Percentiles rank a stretch among this genome's conserved stretches.
Conservation (phyloP, 805 yeast genomes). For the Monosporozyma siamensis region DNA sequence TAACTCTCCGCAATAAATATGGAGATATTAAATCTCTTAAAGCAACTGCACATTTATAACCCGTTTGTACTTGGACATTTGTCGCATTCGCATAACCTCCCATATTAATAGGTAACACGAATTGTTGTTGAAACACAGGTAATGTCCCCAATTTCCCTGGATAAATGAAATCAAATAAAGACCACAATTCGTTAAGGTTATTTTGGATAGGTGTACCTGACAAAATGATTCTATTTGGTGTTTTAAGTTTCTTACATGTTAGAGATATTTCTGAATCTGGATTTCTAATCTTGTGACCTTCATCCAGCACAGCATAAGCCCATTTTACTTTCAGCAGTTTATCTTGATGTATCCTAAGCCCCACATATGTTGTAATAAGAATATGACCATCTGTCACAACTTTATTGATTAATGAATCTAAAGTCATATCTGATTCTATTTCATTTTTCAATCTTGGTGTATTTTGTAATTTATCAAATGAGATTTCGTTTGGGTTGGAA, state of each 20-base stretch:
- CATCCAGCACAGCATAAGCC: conserved; percentile 90
- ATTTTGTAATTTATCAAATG: conserved; percentile 33
- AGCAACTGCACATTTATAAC: conserved; percentile 90
- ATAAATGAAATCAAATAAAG: conserved; percentile 85
- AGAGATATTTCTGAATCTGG: conserved; percentile 86
- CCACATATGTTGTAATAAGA: conserved; percentile 84
- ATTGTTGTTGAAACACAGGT: conserved; percentile 89
- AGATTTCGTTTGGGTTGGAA: conserved; percentile 32
- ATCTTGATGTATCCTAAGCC: conserved; percentile 59
- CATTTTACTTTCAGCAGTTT: conserved; percentile 58
- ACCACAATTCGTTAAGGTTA: conserved; percentile 87
- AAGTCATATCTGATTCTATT: conserved; percentile 22
- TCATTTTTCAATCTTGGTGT: conserved; percentile 23
- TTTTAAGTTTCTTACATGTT: conserved; percentile 72
- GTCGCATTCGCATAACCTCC: conserved; percentile 99
- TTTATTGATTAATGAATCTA: conserved; percentile 35
- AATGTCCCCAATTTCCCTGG: conserved; percentile 93
- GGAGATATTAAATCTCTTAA: conserved; percentile 84
- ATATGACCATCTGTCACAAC: conserved; percentile 70
- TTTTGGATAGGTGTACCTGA: conserved; percentile 98
- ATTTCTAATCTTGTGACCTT: conserved; percentile 93
- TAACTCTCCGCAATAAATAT: conserved; percentile 75
- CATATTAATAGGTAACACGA: conserved; percentile 82
- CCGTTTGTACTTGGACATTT: conserved; percentile 91
- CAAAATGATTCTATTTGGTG: conserved; percentile 76